Base-by-base conservation (phyloP, 768 basidiomycete genomes). In the Trametes gibbosa region DNA sequence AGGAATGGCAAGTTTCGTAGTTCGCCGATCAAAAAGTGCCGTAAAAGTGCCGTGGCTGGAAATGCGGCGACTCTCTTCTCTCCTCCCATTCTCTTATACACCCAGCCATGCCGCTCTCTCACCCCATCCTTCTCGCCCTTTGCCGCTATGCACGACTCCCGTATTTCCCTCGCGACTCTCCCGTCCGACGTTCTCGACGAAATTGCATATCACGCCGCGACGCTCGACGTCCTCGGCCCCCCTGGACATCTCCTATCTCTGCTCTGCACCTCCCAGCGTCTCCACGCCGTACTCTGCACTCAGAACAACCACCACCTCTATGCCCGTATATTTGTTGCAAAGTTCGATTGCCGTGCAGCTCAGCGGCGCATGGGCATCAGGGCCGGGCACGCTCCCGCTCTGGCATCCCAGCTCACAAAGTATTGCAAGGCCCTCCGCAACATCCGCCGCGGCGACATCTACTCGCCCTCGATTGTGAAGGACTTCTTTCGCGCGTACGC, bases 301-400 rank as follows among this genome's bases (percentile, higher is more conserved):
- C 64, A 69, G 54, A 45, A 39, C 21, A 73, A 75, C 56, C 66
- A 68, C 5, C 56, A 74, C n/a, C 79, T 90, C 52, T 83, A 81
- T 61, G 76, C 83, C 0, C 73, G 75, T 29, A 77, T 90, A 5
- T 89, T 83, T 65, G 73, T 73, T 9, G 60, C 69, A 66, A 80
- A 76, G 66, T 90, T 90, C 73, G 87, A 90, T 69, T 45, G 62
- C 3, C 70, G 72, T 23, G 83, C 87, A 0, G 72, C 82, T 29
- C 39, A 61, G 0, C 81, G 89, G 23, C 79, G 90, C 47, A 76
- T 86, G 53, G 67, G 70, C 13, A 73, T 74, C 0, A 68, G 66
- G 62, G 71, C 53, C 67, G 68, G 39, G 75, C 79, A 67, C 69
- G 79, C 64, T 16, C 61, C 23, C 41, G 72, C 53, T 69, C 75